Percentiles rank a stretch among this genome's conserved stretches.
These are phyloP conservation scores for Metschnikowia cerradonensis DNA, from an alignment of 805 yeast species.

Conservation along the genomic window DNA sequence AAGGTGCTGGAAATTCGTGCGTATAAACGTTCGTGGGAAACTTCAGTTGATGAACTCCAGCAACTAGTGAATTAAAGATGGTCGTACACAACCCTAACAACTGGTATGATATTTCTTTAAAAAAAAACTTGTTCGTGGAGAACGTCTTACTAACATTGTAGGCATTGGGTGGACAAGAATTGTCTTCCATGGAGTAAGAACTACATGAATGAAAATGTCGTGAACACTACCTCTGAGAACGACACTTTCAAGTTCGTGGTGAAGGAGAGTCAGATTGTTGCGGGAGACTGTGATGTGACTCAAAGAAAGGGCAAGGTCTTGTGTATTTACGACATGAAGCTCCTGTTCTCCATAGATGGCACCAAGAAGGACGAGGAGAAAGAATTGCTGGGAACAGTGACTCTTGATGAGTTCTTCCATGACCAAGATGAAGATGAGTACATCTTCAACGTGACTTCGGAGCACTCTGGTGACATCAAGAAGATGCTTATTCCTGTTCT, in stretches of 20 bases:
- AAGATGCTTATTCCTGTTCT: slow-evolving; percentile 51
- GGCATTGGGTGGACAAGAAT: slow-evolving; percentile 73
- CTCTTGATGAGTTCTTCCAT: slow-evolving; percentile 68
- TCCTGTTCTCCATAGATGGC: slow-evolving; percentile 42
- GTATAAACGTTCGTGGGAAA: neutral
- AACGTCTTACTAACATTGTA: slow-evolving; percentile 20
- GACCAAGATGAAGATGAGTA: slow-evolving; percentile 70
- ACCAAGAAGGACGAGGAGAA: slow-evolving; percentile 38
- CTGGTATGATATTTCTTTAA: slow-evolving; percentile 40
- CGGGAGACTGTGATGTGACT: slow-evolving; percentile 79
- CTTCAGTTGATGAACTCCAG: neutral
- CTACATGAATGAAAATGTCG: slow-evolving; percentile 43
- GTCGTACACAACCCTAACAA: slow-evolving; percentile 70
- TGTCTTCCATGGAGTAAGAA: slow-evolving; percentile 60
- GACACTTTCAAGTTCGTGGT: slow-evolving; percentile 28
- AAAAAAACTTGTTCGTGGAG: neutral
- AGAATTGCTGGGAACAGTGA: slow-evolving; percentile 39
- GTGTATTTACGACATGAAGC: slow-evolving; percentile 65
- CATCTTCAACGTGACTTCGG: slow-evolving; percentile 43
- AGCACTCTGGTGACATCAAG: slow-evolving; percentile 41
- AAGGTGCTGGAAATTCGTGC: slow-evolving; percentile 4
- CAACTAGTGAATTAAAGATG: slow-evolving; percentile 30
- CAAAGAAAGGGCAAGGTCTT: slow-evolving; percentile 80
- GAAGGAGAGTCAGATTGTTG: slow-evolving; percentile 37
- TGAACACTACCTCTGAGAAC: slow-evolving; percentile 23